phyloP scores from a whole-genome alignment of 352 stramenopile genomes.

The Globisporangium radiosum region DNA sequence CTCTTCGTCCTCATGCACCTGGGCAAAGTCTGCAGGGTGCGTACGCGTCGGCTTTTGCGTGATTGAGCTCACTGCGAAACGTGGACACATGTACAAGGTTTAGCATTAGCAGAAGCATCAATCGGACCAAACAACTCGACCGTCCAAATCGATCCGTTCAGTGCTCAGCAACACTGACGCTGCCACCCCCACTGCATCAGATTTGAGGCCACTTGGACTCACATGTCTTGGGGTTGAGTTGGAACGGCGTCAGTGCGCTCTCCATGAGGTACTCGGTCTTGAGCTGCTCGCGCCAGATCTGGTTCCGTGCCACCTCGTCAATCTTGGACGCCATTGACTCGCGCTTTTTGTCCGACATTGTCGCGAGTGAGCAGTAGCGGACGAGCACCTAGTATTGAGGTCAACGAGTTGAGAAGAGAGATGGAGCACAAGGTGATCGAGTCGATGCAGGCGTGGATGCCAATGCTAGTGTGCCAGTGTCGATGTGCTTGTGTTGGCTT shows the following conservation, averaged over 20 bases:
- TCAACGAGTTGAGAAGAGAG: too few species aligned
- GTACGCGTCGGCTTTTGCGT: slow-evolving; percentile 72
- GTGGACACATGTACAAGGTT: background rate
- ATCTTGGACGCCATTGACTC: slow-evolving; percentile 76
- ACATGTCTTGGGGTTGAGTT: slow-evolving; percentile 82
- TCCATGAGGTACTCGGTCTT: slow-evolving; percentile 81
- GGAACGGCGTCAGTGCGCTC: slow-evolving; percentile 65
- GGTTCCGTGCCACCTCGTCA: slow-evolving; percentile 79
- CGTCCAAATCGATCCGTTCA: too few species aligned
- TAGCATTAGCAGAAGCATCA: too few species aligned
- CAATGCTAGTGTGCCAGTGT: too few species aligned
- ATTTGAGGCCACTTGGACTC: background rate
- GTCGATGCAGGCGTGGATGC: too few species aligned
- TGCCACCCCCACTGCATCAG: too few species aligned
- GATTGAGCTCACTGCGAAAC: slow-evolving; percentile 56
- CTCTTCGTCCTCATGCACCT: slow-evolving; percentile 40
- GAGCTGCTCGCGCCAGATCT: slow-evolving; percentile 87
- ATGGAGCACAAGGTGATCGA: too few species aligned
- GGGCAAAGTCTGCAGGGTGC: slow-evolving; percentile 66
- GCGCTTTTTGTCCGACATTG: slow-evolving; percentile 70
- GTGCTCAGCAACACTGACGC: too few species aligned
- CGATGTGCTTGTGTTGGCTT: too few species aligned
- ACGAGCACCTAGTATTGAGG: too few species aligned
- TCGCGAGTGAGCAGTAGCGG: background rate
- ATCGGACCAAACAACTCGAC: too few species aligned